These are phyloP conservation scores for Teunomyces funiuensis DNA, from an alignment of 805 yeast genomes.

Conservation along the genomic window DNA sequence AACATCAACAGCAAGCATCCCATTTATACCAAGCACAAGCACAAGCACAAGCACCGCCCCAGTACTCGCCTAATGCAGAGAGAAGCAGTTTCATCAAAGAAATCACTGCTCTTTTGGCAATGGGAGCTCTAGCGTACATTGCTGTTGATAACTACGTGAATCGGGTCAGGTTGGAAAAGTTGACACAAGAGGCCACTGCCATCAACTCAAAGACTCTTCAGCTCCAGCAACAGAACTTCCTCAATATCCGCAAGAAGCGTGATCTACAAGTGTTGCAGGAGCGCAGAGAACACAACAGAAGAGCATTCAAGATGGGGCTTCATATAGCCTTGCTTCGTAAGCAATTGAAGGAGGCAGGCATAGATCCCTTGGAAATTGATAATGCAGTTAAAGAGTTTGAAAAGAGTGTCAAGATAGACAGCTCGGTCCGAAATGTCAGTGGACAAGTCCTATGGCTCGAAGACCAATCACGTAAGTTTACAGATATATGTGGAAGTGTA, in stretches of 20 bases:
- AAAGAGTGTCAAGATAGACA: slow-evolving; percentile 55
- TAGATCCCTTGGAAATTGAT: slow-evolving; percentile 57
- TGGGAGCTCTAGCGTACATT: slow-evolving; percentile 45
- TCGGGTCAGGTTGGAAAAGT: slow-evolving; percentile 38
- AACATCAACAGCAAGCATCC: slow-evolving; percentile 3
- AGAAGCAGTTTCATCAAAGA: not conserved
- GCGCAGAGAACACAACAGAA: slow-evolving; percentile 44
- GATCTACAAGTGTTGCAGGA: slow-evolving; percentile 55
- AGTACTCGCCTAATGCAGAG: not conserved
- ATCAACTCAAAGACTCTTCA: slow-evolving; percentile 38
- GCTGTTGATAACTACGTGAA: slow-evolving; percentile 52
- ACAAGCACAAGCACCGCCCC: not conserved
- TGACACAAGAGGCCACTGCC: slow-evolving; percentile 34
- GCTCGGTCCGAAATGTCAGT: slow-evolving; percentile 53
- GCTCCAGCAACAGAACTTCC: slow-evolving; percentile 48
- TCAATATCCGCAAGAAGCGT: slow-evolving; percentile 50
- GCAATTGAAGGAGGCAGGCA: slow-evolving; percentile 56
- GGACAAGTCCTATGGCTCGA: slow-evolving; percentile 61
- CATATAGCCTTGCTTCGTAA: slow-evolving; percentile 66
- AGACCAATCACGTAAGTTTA: slow-evolving; percentile 42
- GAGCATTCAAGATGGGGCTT: slow-evolving; percentile 59
- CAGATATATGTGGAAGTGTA: not conserved
- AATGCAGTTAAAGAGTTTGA: slow-evolving; percentile 57
- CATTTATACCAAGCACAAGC: not conserved
- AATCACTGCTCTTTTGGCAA: slow-evolving; percentile 35